phyloP scores from a whole-genome alignment of 345 rosid genomes.

The Boechera retrofracta region DNA sequence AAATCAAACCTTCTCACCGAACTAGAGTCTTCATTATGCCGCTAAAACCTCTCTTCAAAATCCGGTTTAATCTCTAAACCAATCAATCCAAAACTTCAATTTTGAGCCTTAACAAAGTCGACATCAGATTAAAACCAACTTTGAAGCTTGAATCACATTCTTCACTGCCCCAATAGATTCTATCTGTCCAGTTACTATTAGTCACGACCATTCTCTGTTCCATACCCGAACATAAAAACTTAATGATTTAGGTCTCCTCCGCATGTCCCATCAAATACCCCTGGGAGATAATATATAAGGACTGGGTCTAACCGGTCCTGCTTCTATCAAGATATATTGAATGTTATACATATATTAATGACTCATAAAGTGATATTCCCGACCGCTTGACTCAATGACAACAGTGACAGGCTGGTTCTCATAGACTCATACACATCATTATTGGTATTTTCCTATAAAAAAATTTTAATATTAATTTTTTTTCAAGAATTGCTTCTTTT shows the following conservation, averaged over 20 bases:
- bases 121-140: no score
- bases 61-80: no score
- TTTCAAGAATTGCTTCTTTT: neutral
- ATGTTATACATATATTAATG: neutral
- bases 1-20: no score
- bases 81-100: no score
- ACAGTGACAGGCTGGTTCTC: neutral
- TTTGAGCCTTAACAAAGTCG: no score
- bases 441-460: neutral
- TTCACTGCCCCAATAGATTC: no score
- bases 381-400: neutral
- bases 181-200: neutral
- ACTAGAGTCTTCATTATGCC: no score
- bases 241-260: no score
- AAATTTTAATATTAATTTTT: neutral
- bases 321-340: neutral
- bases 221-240: neutral
- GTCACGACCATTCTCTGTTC: neutral
- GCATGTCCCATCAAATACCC: neutral
- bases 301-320: no score
- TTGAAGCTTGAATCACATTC: no score
- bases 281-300: neutral
- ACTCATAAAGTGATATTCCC: neutral
- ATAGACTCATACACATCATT: neutral
- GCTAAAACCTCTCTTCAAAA: no score